Evolutionary conservation across 2,329 filamentous ascomycete genomes (phyloP).

Genomic region (Aureobasidium sp.): DNA sequence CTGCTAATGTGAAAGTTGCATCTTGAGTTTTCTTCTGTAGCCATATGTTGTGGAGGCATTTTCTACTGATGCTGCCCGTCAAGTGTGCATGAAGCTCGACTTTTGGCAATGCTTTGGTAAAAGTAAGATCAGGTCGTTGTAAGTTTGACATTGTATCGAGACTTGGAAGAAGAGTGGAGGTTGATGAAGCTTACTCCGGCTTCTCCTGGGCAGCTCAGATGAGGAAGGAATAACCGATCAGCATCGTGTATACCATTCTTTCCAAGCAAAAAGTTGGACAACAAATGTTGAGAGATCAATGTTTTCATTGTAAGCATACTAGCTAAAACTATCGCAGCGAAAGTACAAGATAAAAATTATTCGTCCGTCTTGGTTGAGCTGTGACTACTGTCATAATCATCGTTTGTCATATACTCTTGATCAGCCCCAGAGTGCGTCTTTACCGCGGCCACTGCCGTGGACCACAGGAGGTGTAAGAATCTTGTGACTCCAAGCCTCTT

Average conservation of each 20-base stretch:
- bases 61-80: slow-evolving; percentile 78
- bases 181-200: background rate
- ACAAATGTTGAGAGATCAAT: background rate
- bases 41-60: slow-evolving; percentile 82
- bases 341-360: background rate
- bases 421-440: slow-evolving; percentile 52
- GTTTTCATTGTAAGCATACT: background rate
- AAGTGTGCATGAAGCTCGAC: slow-evolving; percentile 80
- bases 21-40: slow-evolving; percentile 55
- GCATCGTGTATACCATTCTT: background rate
- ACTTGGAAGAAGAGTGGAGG: background rate
- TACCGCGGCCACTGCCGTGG: slow-evolving; percentile 44
- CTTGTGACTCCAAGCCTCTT: slow-evolving; percentile 75
- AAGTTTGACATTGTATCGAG: background rate
- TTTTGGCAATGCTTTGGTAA: slow-evolving; percentile 45
- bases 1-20: slow-evolving; percentile 62
- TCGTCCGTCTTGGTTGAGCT: background rate
- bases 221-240: background rate
- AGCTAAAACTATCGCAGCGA: background rate
- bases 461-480: slow-evolving; percentile 47
- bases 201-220: background rate
- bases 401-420: background rate
- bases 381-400: background rate
- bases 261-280: background rate
- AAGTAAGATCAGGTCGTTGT: slow-evolving; percentile 23